A percentile compares a stretch with the other conserved stretches of the same genome.
phyloP scores from a whole-genome alignment of 1,139 yeast species.

The Candida labiduridarum region DNA sequence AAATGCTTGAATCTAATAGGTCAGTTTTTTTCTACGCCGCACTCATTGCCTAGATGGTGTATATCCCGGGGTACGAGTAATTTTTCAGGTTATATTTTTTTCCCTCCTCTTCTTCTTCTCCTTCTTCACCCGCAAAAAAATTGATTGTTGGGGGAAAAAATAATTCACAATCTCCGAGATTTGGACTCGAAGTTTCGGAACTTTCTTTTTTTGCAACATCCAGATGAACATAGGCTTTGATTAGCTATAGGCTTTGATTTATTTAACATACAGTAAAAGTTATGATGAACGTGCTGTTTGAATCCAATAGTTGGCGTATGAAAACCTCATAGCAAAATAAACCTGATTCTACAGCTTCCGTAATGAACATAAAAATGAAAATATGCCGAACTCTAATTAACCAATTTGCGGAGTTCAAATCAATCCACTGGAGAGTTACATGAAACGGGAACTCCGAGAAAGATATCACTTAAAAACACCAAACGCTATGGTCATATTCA shows the following conservation, averaged over 20 bases:
- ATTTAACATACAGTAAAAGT: neutral
- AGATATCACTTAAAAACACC: too few relatives aligned
- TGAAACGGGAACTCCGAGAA: too few relatives aligned
- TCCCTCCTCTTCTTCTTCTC: neutral
- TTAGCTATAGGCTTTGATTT: too few relatives aligned
- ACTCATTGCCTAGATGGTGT: neutral
- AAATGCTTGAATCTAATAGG: constrained; percentile 11
- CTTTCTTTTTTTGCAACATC: neutral
- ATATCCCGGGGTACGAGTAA: constrained; percentile 2
- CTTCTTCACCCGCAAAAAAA: constrained; percentile 1
- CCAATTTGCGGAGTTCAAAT: too few relatives aligned
- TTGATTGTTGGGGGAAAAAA: neutral
- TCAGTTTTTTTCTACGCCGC: constrained; percentile 6
- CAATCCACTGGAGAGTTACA: too few relatives aligned
- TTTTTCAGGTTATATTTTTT: neutral
- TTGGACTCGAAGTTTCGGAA: neutral
- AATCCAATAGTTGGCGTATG: too few relatives aligned
- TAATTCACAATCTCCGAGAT: neutral
- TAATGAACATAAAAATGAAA: too few relatives aligned
- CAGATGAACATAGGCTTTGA: too few relatives aligned
- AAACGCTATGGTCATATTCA: too few relatives aligned
- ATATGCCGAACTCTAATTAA: too few relatives aligned
- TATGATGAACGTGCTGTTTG: neutral
- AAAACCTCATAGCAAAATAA: too few relatives aligned
- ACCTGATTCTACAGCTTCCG: too few relatives aligned